These are phyloP conservation scores for Abrus pulchellus DNA, from an alignment of 306 rosid genomes.

Conservation along the genomic window DNA sequence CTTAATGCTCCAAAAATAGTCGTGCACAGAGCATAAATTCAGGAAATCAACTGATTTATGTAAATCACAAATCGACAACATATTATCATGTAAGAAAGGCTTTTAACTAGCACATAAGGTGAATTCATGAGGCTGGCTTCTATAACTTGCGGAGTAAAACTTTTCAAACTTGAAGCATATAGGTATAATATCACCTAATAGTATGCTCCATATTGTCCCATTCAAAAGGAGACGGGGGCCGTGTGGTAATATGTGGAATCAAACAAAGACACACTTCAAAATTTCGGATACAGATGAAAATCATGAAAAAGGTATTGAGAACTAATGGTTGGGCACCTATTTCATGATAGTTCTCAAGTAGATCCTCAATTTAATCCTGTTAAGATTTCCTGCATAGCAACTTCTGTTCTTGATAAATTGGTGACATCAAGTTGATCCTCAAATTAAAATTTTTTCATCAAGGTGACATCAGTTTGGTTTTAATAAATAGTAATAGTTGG, in stretches of 20 bases:
- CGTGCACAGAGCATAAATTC: slow-evolving; percentile 1
- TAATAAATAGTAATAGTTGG: not conserved
- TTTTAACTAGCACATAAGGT: slow-evolving; percentile 7
- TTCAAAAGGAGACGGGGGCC: not conserved
- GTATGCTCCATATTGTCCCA: not conserved
- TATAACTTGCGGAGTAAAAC: not conserved
- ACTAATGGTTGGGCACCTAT: not conserved
- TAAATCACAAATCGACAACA: not conserved
- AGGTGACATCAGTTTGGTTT: not conserved
- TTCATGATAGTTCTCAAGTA: slow-evolving; percentile 11
- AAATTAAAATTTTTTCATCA: not conserved
- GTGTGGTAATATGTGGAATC: not conserved
- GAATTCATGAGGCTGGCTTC: not conserved
- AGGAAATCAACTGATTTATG: not conserved
- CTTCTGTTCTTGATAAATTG: not conserved
- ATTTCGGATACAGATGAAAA: not conserved
- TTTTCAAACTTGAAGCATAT: not conserved
- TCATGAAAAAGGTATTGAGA: not conserved
- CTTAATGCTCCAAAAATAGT: not conserved
- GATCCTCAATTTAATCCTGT: not conserved
- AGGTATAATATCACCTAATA: not conserved
- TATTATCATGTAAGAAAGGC: not conserved
- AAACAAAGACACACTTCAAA: slow-evolving; percentile 28
- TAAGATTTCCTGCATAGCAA: not conserved
- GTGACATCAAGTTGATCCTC: slow-evolving; percentile 13